Conservation (phyloP, 495 filamentous ascomycete genomes). For the Penicillium robsamsonii region DNA sequence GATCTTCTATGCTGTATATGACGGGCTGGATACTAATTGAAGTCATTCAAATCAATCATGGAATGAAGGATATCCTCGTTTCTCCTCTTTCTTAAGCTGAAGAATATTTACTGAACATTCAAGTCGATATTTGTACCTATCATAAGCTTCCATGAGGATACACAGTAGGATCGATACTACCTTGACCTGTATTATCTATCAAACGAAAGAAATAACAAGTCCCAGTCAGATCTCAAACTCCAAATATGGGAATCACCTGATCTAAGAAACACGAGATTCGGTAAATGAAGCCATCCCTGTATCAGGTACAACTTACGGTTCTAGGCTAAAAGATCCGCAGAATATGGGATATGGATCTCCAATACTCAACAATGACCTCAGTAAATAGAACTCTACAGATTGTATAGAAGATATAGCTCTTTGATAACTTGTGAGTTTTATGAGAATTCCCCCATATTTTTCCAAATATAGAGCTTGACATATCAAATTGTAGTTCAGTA, state of each 20-base stretch:
- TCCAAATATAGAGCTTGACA: not conserved
- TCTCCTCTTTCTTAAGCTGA: too few species aligned
- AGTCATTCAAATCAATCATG: not conserved
- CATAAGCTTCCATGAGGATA: not conserved
- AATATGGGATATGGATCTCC: not conserved
- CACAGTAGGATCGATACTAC: not conserved
- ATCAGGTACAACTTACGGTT: conserved; percentile 1
- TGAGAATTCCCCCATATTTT: not conserved
- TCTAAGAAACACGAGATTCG: not conserved
- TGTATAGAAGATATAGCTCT: not conserved
- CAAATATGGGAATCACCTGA: not conserved
- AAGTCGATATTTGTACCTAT: not conserved
- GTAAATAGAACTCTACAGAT: not conserved
- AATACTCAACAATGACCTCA: conserved; percentile 4
- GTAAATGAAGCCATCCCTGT: not conserved
- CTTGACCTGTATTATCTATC: not conserved
- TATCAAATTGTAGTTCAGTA: conserved; percentile 5
- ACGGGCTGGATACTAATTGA: not conserved
- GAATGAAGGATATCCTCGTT: not conserved
- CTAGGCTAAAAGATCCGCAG: not conserved
- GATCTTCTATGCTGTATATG: not conserved
- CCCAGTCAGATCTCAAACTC: not conserved
- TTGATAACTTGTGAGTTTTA: not conserved
- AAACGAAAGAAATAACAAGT: not conserved
- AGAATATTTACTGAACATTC: not conserved